A percentile compares a stretch with the other conserved stretches of the same genome.
Evolutionary conservation across 129 eudicot genomes (phyloP).

Genomic region (Deinandra increscens): DNA sequence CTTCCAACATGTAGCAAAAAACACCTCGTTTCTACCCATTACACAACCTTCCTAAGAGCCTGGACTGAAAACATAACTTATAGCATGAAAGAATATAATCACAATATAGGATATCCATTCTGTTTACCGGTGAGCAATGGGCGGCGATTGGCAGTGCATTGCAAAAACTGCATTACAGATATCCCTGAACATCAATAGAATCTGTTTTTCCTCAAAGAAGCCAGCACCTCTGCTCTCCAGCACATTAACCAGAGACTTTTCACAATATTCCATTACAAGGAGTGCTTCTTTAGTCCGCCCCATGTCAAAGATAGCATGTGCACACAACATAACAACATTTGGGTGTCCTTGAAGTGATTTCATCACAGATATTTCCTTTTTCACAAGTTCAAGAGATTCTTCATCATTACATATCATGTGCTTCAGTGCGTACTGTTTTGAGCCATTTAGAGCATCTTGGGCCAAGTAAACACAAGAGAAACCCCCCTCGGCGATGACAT

Average conservation of each 20-base stretch:
- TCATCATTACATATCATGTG: constrained; percentile 94
- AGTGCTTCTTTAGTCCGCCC: constrained; percentile 89
- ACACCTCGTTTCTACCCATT: not conserved
- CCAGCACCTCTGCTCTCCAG: constrained; percentile 96
- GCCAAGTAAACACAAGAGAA: constrained; percentile 94
- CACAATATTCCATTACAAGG: constrained; percentile 93
- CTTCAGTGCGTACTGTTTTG: constrained; percentile 91
- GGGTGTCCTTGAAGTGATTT: constrained; percentile 96
- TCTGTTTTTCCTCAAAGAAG: constrained; percentile 87
- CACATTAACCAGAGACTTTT: constrained; percentile 81
- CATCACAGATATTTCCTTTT: constrained; percentile 85
- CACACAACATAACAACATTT: constrained; percentile 66
- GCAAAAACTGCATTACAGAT: constrained; percentile 97
- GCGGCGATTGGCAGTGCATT: constrained; percentile 94
- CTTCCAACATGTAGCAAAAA: not conserved
- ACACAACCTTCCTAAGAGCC: not conserved
- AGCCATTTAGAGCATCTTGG: constrained; percentile 77
- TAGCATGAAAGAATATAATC: not conserved
- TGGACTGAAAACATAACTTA: not conserved
- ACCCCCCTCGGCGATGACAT: constrained; percentile 93
- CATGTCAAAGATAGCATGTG: constrained; percentile 77
- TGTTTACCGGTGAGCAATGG: constrained; percentile 94
- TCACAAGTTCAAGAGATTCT: constrained; percentile 79
- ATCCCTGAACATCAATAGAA: constrained; percentile 75
- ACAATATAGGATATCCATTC: not conserved